Conservation (phyloP, 2,329 filamentous ascomycete species). For the Colletotrichum lini region DNA sequence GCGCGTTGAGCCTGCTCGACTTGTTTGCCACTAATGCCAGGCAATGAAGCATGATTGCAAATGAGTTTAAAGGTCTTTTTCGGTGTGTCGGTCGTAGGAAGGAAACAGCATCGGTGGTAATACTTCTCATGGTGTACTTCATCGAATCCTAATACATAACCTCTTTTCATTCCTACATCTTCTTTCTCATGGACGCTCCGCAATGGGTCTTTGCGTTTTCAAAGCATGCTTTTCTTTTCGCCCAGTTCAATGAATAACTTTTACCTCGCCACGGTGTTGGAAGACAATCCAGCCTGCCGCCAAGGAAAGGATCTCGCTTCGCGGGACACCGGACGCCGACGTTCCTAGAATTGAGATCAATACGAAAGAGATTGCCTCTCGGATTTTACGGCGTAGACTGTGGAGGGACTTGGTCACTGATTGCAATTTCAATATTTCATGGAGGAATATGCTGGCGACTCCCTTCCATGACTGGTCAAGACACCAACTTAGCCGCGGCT, state of each 20-base stretch:
- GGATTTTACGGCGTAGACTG: neutral
- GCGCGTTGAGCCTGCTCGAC: neutral
- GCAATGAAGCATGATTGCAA: neutral
- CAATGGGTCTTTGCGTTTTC: neutral
- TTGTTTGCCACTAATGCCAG: neutral
- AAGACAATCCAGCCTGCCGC: neutral
- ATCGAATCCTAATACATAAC: slow-evolving; percentile 11
- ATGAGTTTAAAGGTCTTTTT: neutral
- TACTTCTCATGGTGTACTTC: neutral
- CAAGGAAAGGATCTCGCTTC: neutral
- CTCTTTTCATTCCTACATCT: neutral
- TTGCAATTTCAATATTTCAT: slow-evolving; percentile 24
- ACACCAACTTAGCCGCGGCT: slow-evolving; percentile 11
- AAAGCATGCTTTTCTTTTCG: neutral
- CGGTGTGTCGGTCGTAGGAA: neutral
- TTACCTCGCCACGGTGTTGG: neutral
- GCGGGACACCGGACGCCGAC: slow-evolving; percentile 5
- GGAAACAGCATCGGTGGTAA: neutral
- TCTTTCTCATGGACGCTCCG: neutral
- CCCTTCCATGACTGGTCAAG: slow-evolving; percentile 32
- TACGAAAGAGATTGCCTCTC: neutral
- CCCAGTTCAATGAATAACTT: neutral
- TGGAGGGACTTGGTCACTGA: slow-evolving; percentile 3
- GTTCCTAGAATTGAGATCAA: slow-evolving; percentile 12
- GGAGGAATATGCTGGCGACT: slow-evolving; percentile 21